Base-by-base conservation (phyloP, 2,329 filamentous ascomycete species). In the Trichoderma lentiforme region DNA sequence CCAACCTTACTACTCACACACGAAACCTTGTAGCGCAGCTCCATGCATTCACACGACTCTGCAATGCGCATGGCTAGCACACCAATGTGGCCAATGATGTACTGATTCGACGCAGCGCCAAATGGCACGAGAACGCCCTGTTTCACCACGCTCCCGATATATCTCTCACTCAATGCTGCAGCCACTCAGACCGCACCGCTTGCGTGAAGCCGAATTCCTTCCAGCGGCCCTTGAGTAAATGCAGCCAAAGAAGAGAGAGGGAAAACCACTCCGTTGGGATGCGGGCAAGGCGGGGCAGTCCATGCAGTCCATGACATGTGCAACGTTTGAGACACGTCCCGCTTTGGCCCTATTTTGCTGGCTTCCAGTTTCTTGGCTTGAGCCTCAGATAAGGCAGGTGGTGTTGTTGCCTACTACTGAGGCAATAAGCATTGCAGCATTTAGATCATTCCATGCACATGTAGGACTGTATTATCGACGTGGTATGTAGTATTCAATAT, bases 131-230 rank as follows among this genome's bases (percentile, higher is more conserved):
- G 26, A 32, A 32, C 65, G 65, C 65, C 65, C 7, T 60, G 65
- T 68, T 68, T 68, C 65, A 68, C 65, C 53, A 68, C 57, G 34
- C 18, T 30, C 53, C 53, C 65, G 58, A 68, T 68, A 60, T 68
- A 68, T 68, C 36, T 68, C 65, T 60, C 65, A 68, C 36, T 8
- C 18, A 21, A 60, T 32, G 65, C 65, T 24, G 56, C 65, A 34
- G 65, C 53, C 28, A 24, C 12, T 67, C 18, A 56, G 34, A 15
- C 51, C 9, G 26, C 36, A 15, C 8, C 21, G 56, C 47, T 26
- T 32, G 24, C n/a, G 26, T 18, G 65, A 51, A 36, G 65, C 34
- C 36, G 9, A n/a, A 68, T 32, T 60, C 64, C 56, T 47, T 34
- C 26, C 28, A n/a, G 30, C n/a, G 28, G 9, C 15, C 56, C 30